Base-by-base conservation (phyloP, 1,139 yeast species). In the Lodderomyces jiufengensis region DNA sequence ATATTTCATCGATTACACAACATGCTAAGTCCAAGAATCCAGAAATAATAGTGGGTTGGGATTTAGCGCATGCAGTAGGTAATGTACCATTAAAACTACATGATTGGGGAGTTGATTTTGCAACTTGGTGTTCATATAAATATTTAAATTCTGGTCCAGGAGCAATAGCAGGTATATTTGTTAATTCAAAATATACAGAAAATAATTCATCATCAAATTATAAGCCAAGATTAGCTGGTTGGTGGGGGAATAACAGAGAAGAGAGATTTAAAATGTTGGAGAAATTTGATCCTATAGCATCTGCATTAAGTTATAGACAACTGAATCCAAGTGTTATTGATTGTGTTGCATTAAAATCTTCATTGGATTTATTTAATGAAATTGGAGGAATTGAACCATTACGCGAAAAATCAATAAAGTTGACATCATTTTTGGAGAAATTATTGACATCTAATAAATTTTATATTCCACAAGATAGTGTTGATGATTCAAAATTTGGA, bases 141-240 rank as follows among this genome's bases (percentile, higher is more conserved):
- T 90, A 90, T 55, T 63, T 90, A 47, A 90, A 90, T 55, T 61
- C 95, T 4, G 97, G 97, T 0, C 97, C 97, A 0, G 97, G 97
- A 29, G 88, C 81, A 5, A 84, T 87, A 48, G 95, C 87, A 2
- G 95, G 95, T 0, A 71, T 85, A 18, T 88, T 77, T 51, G 82
- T 88, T 20, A 78, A 87, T 55, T 80, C 77, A 46, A 58, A 51
- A 36, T 65, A 62, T 52, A 69, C 76, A n/a, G 51, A 50, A 31
- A 49, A 54, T 45, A 63, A 52, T 51, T 49, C 61, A 36, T 52
- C 50, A 18, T 45, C 53, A 11, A 58, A 59, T 29, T 66, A 66
- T 35, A 52, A 74, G 25, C 84, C 95, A 1, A 67, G 97, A 45
- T 65, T 85, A 38, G 95, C 96, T 0, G 97, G 97, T 1, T 90